These are phyloP conservation scores for Carex arenaria DNA, from an alignment of 202 grass and related monocot genomes.

Conservation along the genomic window DNA sequence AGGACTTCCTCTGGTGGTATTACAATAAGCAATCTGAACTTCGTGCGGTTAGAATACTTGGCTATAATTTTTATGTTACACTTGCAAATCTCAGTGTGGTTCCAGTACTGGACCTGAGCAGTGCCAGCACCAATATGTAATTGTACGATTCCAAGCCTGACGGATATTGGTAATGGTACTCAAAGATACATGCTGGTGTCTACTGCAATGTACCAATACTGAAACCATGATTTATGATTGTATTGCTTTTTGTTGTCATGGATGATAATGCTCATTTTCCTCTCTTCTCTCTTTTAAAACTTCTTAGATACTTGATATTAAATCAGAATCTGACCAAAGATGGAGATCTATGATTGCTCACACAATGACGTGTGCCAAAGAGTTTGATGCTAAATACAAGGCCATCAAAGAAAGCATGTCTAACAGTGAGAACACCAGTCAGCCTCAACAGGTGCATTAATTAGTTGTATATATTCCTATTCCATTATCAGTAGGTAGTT, in stretches of 20 bases:
- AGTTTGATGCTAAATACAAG: slow-evolving; percentile 12
- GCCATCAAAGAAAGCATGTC: not conserved
- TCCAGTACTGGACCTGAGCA: too few species aligned
- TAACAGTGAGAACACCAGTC: slow-evolving; percentile 11
- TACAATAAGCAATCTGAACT: slow-evolving; percentile 22
- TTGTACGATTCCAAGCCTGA: not conserved
- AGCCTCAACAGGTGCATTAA: slow-evolving; percentile 19
- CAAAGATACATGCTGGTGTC: too few species aligned
- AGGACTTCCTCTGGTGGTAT: slow-evolving; percentile 31
- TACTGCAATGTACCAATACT: too few species aligned
- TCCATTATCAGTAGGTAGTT: not conserved
- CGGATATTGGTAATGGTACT: not conserved
- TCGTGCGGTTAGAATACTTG: slow-evolving; percentile 29
- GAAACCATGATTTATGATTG: not conserved
- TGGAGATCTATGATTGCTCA: slow-evolving; percentile 43
- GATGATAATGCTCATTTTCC: slow-evolving; percentile 17
- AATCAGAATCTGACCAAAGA: not conserved
- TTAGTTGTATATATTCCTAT: not conserved
- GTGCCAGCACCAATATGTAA: not conserved
- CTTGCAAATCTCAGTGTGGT: not conserved
- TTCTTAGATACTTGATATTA: slow-evolving; percentile 23
- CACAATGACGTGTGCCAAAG: slow-evolving; percentile 44
- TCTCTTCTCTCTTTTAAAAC: not conserved
- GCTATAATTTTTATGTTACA: not conserved
- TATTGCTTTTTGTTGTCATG: not conserved